Base-by-base conservation (phyloP, 1,284 basidiomycete genomes). In the Ceratobasidium sp. region DNA sequence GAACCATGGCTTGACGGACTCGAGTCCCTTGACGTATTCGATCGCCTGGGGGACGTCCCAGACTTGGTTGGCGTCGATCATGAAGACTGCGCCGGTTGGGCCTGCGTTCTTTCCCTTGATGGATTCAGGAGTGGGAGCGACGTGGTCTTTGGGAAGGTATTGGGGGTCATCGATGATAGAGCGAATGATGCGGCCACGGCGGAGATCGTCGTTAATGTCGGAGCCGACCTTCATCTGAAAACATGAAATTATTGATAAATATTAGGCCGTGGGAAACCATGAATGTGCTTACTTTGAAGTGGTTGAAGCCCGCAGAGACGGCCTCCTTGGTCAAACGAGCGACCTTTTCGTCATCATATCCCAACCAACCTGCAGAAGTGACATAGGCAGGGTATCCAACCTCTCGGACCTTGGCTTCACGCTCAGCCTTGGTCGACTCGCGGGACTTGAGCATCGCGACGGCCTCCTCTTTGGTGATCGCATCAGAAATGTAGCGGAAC, bases 1-100 rank as follows among this genome's bases (percentile, higher is more conserved):
- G 83, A 96, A 98, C 96, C 96, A 98, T n/a, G 96, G 96, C 79
- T 91, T 93, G 81, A 96, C 89, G 73, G 88, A 87, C 77, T 88
- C 87, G 44, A 98, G 85, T 75, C 89, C 86, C 79, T 89, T 89
- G 77, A 97, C 93, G 82, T 96, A 98, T 69, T 96, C 93, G 78
- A 98, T 92, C 2, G 96, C 96, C 81, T 96, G 88, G 50, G 90
- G 86, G 21, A 98, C 96, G 78, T 98, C 95, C 95, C 95, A 98
- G 23, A 98, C 79, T 82, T 96, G 96, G 83, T 98, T 98, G 61
- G 96, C 93, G 81, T 98, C 96, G 76, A 98, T 94, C 96, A 98
- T 98, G 74, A 98, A 85, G 28, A 98, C 96, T 61, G 91, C 89
- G 14, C 96, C 96, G 0, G 95, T 95, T 1, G 95, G 94, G 11